Evolutionary conservation across 2,329 filamentous ascomycete genomes (phyloP).

Genomic region (Boeremia lycopersici): DNA sequence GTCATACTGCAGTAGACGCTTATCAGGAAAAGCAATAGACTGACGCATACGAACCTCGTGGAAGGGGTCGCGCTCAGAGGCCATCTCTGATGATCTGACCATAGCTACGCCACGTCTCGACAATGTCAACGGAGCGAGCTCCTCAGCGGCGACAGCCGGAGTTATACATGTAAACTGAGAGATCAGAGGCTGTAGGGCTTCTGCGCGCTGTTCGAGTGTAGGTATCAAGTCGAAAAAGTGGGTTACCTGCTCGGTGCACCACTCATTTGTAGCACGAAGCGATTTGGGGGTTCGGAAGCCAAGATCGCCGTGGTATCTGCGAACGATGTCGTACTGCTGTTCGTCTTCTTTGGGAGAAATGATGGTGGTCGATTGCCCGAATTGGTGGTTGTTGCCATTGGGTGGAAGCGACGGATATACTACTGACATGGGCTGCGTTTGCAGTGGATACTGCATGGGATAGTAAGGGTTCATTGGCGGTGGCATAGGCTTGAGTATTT

Average conservation of each 20-base stretch:
- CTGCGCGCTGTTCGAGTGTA: slow-evolving; percentile 74
- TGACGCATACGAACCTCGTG: slow-evolving; percentile 91
- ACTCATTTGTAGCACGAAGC: slow-evolving; percentile 55
- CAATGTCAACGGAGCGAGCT: slow-evolving; percentile 71
- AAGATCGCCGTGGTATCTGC: slow-evolving; percentile 32
- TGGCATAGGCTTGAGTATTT: slow-evolving; percentile 20
- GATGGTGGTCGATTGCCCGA: slow-evolving; percentile 29
- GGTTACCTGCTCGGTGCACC: slow-evolving; percentile 74
- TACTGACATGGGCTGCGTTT: slow-evolving; percentile 1
- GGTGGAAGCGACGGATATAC: slow-evolving; percentile 12
- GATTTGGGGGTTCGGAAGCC: slow-evolving; percentile 40
- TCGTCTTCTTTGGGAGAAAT: slow-evolving; percentile 24
- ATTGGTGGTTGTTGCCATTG: slow-evolving; percentile 19
- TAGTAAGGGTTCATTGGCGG: slow-evolving; percentile 11
- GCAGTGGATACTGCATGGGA: slow-evolving; percentile 12
- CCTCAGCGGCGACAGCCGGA: slow-evolving; percentile 82
- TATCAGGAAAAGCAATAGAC: slow-evolving; percentile 96
- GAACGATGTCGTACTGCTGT: slow-evolving; percentile 52
- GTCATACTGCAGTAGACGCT: slow-evolving; percentile 93
- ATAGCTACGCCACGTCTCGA: slow-evolving; percentile 62
- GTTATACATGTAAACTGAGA: slow-evolving; percentile 92
- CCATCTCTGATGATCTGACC: slow-evolving; percentile 61
- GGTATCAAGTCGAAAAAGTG: slow-evolving; percentile 71
- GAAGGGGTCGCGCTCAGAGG: slow-evolving; percentile 75
- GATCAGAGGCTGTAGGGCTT: slow-evolving; percentile 74